These are phyloP conservation scores for Peronospora destructor DNA, from an alignment of 352 stramenopile genomes.

Conservation along the genomic window DNA sequence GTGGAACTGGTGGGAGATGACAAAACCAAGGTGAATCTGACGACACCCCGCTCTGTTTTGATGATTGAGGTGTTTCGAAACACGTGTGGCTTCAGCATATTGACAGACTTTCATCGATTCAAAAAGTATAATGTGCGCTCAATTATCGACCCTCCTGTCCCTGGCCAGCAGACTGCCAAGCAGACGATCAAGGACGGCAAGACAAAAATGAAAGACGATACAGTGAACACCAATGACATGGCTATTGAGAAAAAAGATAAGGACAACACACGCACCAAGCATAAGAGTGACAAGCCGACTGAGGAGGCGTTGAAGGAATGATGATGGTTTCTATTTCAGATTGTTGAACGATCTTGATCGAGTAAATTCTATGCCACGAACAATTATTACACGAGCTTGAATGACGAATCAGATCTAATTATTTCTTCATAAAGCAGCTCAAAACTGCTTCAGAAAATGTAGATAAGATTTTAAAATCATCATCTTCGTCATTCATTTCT, in stretches of 20 bases:
- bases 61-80: slow-evolving; percentile 73
- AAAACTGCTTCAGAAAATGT: slow-evolving; percentile 47
- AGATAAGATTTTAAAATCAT: slow-evolving; percentile 68
- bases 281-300: slow-evolving; percentile 1
- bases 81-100: slow-evolving; percentile 63
- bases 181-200: slow-evolving; percentile 18
- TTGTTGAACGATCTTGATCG: slow-evolving; percentile 5
- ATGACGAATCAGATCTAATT: slow-evolving; percentile 30
- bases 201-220: slow-evolving; percentile 7
- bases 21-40: slow-evolving; percentile 73
- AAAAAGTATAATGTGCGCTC: slow-evolving; percentile 77
- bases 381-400: slow-evolving; percentile 1
- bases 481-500: slow-evolving; percentile 39
- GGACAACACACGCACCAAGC: slow-evolving; percentile 3
- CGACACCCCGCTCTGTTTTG: slow-evolving; percentile 48
- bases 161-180: slow-evolving; percentile 28
- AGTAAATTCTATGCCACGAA: neutral
- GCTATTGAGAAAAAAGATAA: neutral
- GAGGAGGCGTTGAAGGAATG: slow-evolving; percentile 10
- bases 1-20: slow-evolving; percentile 44
- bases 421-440: slow-evolving; percentile 24
- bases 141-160: slow-evolving; percentile 54
- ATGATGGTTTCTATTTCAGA: slow-evolving; percentile 3
- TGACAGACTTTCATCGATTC: slow-evolving; percentile 67
- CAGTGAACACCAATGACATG: slow-evolving; percentile 5